Percentiles rank a stretch among this genome's conserved stretches.
phyloP scores from a whole-genome alignment of 495 filamentous ascomycete genomes.

The Immersiella caudata region DNA sequence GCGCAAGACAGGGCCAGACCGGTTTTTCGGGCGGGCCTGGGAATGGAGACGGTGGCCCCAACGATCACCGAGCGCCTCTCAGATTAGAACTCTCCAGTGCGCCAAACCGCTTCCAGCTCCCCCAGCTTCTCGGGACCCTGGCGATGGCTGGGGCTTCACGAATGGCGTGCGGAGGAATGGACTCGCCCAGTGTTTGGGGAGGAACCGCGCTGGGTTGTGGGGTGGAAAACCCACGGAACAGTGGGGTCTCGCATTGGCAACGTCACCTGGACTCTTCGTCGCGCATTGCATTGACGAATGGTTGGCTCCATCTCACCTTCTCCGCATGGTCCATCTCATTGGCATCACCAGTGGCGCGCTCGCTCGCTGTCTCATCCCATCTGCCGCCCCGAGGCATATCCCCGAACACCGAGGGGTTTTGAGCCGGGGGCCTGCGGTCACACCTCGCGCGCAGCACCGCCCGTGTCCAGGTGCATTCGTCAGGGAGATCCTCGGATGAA shows the following conservation, averaged over 20 bases:
- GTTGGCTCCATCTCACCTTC: background rate
- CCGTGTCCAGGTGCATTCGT: conserved; percentile 9
- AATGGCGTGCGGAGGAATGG: background rate
- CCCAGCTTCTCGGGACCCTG: conserved; percentile 2
- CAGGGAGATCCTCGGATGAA: conserved; percentile 20
- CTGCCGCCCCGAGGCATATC: conserved; percentile 17
- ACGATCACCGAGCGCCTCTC: background rate
- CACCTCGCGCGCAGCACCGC: background rate
- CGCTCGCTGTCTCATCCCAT: background rate
- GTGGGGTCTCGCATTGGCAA: conserved; percentile 18
- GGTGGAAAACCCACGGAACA: conserved; percentile 3
- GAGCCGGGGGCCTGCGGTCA: background rate
- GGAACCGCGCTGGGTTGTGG: background rate
- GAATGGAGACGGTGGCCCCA: background rate
- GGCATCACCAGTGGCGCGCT: conserved; percentile 1
- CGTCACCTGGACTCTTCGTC: conserved; percentile 2
- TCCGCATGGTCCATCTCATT: background rate
- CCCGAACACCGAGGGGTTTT: conserved; percentile 16
- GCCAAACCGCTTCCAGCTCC: background rate
- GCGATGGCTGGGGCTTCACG: background rate
- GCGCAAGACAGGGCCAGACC: background rate
- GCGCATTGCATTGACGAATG: conserved; percentile 17
- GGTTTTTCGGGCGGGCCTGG: background rate
- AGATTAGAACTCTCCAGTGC: background rate
- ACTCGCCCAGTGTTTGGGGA: background rate